Conservation (phyloP, 2,329 filamentous ascomycete species). For the Trichoderma endophyticum region DNA sequence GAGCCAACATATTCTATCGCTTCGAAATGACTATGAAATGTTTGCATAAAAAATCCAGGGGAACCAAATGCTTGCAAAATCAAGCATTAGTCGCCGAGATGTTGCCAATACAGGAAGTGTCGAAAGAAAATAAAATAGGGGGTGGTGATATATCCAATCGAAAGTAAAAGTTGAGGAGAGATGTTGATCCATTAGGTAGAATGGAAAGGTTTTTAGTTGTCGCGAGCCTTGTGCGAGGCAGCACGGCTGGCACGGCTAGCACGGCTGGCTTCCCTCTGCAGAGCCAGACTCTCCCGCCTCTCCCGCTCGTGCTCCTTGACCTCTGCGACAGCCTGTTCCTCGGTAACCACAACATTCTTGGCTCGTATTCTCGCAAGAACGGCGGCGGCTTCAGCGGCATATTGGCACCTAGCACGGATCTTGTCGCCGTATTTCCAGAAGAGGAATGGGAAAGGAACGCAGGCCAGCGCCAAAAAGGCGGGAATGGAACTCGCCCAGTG, state of each 20-base stretch:
- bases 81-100: background rate
- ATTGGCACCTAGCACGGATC: conserved; percentile 68
- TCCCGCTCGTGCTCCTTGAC: conserved; percentile 28
- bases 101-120: background rate
- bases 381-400: conserved; percentile 61
- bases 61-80: background rate
- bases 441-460: conserved; percentile 70
- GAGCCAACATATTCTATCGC: conserved; percentile 3
- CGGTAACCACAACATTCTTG: conserved; percentile 29
- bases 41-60: background rate
- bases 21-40: background rate
- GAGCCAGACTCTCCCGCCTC: conserved; percentile 25
- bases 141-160: background rate
- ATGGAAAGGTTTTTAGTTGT: background rate
- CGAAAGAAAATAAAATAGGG: background rate
- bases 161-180: background rate
- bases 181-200: background rate
- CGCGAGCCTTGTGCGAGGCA: background rate
- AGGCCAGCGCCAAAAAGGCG: conserved; percentile 69
- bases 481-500: conserved; percentile 75
- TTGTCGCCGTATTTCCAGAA: conserved; percentile 67
- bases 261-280: background rate
- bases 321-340: conserved; percentile 29
- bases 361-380: conserved; percentile 49
- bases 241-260: background rate